Evolutionary conservation across 2,329 filamentous ascomycete species (phyloP).

Genomic region (Talaromyces atroroseus): DNA sequence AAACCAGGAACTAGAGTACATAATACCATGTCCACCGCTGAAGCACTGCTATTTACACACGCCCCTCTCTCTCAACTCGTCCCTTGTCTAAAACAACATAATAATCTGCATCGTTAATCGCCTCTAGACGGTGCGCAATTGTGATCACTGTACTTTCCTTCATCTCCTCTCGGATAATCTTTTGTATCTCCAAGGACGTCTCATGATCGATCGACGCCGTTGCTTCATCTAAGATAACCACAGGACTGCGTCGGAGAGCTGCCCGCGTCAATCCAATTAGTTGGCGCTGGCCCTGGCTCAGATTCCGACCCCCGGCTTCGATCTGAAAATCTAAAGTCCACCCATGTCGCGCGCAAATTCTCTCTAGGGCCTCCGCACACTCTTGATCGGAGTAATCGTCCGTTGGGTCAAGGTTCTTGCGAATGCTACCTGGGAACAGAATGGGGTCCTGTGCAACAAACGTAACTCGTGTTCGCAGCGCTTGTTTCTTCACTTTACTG

Average conservation of each 20-base stretch:
- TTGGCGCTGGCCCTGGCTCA: conserved; percentile 58
- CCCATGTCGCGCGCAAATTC: conserved; percentile 50
- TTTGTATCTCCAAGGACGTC: conserved; percentile 47
- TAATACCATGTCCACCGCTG: no score
- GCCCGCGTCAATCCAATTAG: conserved; percentile 60
- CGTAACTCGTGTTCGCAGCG: conserved; percentile 57
- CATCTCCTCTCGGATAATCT: conserved; percentile 32
- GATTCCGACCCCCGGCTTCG: conserved; percentile 56
- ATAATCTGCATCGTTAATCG: conserved; percentile 55
- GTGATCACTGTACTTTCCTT: conserved; percentile 53
- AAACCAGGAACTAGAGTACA: no score
- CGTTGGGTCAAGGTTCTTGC: conserved; percentile 59
- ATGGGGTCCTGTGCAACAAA: conserved; percentile 65
- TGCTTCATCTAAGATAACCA: conserved; percentile 62
- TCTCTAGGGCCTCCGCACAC: conserved; percentile 39
- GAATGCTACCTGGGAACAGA: conserved; percentile 57
- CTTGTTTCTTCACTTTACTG: conserved; percentile 53
- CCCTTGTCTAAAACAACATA: conserved; percentile 52
- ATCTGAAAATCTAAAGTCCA: conserved; percentile 54
- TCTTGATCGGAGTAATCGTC: conserved; percentile 52
- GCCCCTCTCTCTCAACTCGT: conserved; percentile 27
- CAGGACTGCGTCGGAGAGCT: conserved; percentile 54
- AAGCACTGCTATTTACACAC: not conserved
- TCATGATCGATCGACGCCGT: conserved; percentile 61
- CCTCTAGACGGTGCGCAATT: conserved; percentile 60